Evolutionary conservation across 352 stramenopile genomes (phyloP).

Genomic region (Blastocystis sp.): DNA sequence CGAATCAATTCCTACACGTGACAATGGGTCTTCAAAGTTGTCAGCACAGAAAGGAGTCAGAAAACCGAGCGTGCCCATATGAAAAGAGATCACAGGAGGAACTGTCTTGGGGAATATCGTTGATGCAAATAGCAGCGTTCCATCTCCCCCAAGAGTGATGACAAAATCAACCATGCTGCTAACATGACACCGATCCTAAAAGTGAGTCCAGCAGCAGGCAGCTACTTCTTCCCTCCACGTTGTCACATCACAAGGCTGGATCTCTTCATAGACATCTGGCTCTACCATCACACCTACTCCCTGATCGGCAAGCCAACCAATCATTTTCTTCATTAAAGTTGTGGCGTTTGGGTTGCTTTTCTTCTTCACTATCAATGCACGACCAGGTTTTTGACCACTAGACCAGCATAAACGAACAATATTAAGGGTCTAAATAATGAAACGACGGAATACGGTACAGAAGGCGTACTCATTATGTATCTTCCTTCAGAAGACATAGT

Average conservation of each 20-base stretch:
- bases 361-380: constrained; percentile 79
- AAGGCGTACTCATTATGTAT: constrained; percentile 51
- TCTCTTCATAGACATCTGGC: constrained; percentile 70
- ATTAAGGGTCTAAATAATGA: neutral
- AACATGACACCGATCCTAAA: constrained; percentile 67
- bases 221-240: constrained; percentile 70
- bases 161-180: constrained; percentile 77
- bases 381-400: neutral
- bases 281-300: constrained; percentile 74
- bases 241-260: constrained; percentile 69
- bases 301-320: constrained; percentile 75
- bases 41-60: constrained; percentile 78
- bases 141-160: constrained; percentile 87
- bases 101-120: constrained; percentile 79
- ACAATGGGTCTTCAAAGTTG: constrained; percentile 65
- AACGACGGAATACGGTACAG: neutral
- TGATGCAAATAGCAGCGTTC: constrained; percentile 76
- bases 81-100: constrained; percentile 83
- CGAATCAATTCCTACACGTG: neutral
- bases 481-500: neutral
- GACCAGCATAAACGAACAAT: constrained; percentile 32
- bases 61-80: constrained; percentile 83
- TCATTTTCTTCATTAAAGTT: constrained; percentile 71
- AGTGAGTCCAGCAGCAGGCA: constrained; percentile 70
- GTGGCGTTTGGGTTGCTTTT: constrained; percentile 75